Conservation (phyloP, 1,139 yeast species). For the Geotrichum siamense region DNA sequence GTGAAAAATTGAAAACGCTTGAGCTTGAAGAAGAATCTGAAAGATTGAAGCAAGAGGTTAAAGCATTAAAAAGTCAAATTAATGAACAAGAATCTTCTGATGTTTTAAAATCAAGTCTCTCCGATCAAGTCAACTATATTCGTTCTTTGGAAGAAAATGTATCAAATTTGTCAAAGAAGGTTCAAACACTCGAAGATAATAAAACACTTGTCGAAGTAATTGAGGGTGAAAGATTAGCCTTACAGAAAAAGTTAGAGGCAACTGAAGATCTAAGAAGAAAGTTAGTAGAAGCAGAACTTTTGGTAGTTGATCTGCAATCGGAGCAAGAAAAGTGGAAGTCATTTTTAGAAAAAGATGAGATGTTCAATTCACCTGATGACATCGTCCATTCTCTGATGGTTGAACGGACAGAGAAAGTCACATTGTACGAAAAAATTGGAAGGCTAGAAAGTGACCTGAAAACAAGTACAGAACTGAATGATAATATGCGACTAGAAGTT, state of each 20-base stretch:
- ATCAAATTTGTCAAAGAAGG: slow-evolving; percentile 43
- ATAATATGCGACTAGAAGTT: slow-evolving; percentile 32
- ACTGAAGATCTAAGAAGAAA: slow-evolving; percentile 44
- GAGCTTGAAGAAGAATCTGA: slow-evolving; percentile 13
- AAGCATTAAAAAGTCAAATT: slow-evolving; percentile 36
- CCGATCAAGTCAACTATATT: slow-evolving; percentile 51
- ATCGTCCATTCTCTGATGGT: slow-evolving; percentile 30
- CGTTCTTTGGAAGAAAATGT: slow-evolving; percentile 49
- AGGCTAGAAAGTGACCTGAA: slow-evolving; percentile 32
- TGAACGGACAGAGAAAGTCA: slow-evolving; percentile 32
- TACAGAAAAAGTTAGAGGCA: slow-evolving; percentile 40
- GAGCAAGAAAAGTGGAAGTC: slow-evolving; percentile 38
- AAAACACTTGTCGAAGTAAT: slow-evolving; percentile 46
- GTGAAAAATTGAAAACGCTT: slow-evolving; percentile 4
- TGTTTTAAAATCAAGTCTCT: slow-evolving; percentile 46
- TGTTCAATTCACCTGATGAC: slow-evolving; percentile 33
- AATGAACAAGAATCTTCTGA: slow-evolving; percentile 36
- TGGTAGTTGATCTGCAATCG: slow-evolving; percentile 43
- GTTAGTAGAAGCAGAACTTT: slow-evolving; percentile 47
- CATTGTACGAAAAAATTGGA: slow-evolving; percentile 31
- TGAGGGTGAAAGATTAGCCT: slow-evolving; percentile 43
- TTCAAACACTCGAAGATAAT: slow-evolving; percentile 39
- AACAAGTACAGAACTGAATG: slow-evolving; percentile 30
- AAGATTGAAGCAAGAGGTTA: slow-evolving; percentile 33
- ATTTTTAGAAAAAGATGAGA: slow-evolving; percentile 29